Base-by-base conservation (phyloP, 2,329 filamentous ascomycete genomes). In the Trichoderma breve region DNA sequence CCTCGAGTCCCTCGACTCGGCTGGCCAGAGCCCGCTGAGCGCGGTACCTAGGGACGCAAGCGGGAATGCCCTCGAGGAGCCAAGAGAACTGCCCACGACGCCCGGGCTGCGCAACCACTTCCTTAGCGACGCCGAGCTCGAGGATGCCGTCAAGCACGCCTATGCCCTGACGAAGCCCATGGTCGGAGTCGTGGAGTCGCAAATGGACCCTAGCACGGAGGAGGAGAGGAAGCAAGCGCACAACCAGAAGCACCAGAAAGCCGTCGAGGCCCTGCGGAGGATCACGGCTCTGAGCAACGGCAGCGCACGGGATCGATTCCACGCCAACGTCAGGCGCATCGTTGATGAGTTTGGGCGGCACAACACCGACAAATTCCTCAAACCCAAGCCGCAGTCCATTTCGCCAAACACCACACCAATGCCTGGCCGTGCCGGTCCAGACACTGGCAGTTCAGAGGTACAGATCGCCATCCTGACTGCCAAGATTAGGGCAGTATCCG, bases 401-500 rank as follows among this genome's bases (percentile, higher is more conserved):
- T 73, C 79, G 72, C 78, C 84, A 76, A 78, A 82, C 68, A 79
- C 77, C 18, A 79, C 80, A 76, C 81, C 82, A 72, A 82, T 77
- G 83, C 83, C 81, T 72, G 75, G 76, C 30, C 91, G 97, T 36
- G 90, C 91, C n/a, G 96, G 96, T 0, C 92, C 92, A 6, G 96
- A 99, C 80, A 99, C 95, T 1, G 96, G 96, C 43, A 97, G 93
- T 77, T 93, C 93, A 7, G 96, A 99, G 83, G 97, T 99, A n/a
- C 96, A 99, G 85, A 94, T 97, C 75, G 95, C 94, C 60, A 97
- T 99, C 76, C 82, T 99, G 80, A 99, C 96, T 3, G 89, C 94
- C 71, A 98, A 98, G 87, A 99, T 99, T 80, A 87, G 93, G 74
- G 90, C 92, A 28, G 81, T 99, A 64, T 91, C 92, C 18, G 87